These are phyloP conservation scores for Meripilus lineatus DNA, from an alignment of 1,284 basidiomycete species.

Conservation along the genomic window DNA sequence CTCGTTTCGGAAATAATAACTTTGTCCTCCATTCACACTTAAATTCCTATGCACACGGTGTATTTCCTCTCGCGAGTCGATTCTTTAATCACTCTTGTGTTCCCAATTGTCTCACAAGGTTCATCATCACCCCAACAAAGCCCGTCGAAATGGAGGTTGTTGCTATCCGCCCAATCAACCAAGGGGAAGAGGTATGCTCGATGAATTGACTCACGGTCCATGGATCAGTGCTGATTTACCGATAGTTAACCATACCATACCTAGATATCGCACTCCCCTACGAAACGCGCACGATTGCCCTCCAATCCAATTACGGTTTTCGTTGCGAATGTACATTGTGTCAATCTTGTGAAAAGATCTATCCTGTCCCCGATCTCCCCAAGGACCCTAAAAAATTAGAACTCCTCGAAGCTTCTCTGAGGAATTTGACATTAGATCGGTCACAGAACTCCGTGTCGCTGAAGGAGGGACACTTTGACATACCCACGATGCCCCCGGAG, in stretches of 20 bases:
- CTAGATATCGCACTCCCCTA: conserved; percentile 64
- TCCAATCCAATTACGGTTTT: conserved; percentile 64
- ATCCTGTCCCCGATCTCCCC: conserved; percentile 31
- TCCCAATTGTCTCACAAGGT: conserved; percentile 67
- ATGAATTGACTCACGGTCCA: too few relatives aligned
- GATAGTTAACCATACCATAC: conserved; percentile 66
- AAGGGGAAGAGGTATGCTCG: conserved; percentile 56
- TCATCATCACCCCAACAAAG: conserved; percentile 35
- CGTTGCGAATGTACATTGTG: conserved; percentile 58
- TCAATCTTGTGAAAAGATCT: conserved; percentile 32
- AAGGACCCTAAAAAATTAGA: conserved; percentile 19
- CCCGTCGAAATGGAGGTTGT: conserved; percentile 55
- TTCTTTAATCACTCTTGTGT: conserved; percentile 74
- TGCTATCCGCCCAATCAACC: conserved; percentile 48
- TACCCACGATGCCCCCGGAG: conserved; percentile 31
- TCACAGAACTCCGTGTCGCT: too few relatives aligned
- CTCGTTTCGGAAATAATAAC: conserved; percentile 73
- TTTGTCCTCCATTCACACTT: conserved; percentile 70
- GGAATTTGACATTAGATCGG: conserved; percentile 25
- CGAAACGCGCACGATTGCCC: conserved; percentile 52
- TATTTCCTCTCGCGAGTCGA: conserved; percentile 68
- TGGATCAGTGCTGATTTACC: background rate
- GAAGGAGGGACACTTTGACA: conserved; percentile 8
- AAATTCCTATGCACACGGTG: conserved; percentile 59
- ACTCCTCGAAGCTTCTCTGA: conserved; percentile 32